Evolutionary conservation across 495 filamentous ascomycete species (phyloP), one percentile per base, ranked within the genome.

Genomic region (Neurospora sp.): DNA sequence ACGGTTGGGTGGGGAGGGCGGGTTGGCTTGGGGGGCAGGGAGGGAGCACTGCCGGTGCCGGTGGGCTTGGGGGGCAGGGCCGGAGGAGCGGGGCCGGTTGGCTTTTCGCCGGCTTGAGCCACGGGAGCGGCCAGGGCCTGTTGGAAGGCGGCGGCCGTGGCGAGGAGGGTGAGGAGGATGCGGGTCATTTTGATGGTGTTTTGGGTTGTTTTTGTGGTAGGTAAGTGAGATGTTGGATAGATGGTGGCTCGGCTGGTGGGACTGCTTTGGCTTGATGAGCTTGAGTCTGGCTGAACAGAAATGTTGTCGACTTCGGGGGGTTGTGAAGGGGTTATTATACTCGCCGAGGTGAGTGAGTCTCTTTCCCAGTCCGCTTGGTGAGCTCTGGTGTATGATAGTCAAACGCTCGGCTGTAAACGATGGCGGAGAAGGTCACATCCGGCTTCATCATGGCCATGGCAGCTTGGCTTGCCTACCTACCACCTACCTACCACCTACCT

Each of bases 91-190:
- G 4, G 5, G 20, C 9, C 20, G 4, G 46, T 49, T 18, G 49
- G 69, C 2, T 39, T 72, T 2, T 38, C 70, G 23, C 40, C 76
- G 23, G n/a, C 72, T 23, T 77, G 72, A 44, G 76, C 74, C 1
- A 77, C 46, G 18, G 76, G 76, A 1, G 60, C 73, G 49, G 39
- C 75, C 18, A 72, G 27, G 18, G 66, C 73, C n/a, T 42, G 40
- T 70, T 77, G 75, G 44, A 78, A 20, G 66, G 77, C 77, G 27
- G 74, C 69, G 23, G 72, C 74, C 62, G 76, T 71, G 39, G 74
- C 74, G 35, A 77, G 69, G 46, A 74, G 72, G 35, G 74, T 74
- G 66, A 74, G 11, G 27, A 76, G 39, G 41, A 74, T 72, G 62
- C 76, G 76, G 27, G 74, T 77, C 76, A 77, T 77, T 39, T 42